phyloP scores from a whole-genome alignment of 2,329 filamentous ascomycete species.

The Alternaria sp. region DNA sequence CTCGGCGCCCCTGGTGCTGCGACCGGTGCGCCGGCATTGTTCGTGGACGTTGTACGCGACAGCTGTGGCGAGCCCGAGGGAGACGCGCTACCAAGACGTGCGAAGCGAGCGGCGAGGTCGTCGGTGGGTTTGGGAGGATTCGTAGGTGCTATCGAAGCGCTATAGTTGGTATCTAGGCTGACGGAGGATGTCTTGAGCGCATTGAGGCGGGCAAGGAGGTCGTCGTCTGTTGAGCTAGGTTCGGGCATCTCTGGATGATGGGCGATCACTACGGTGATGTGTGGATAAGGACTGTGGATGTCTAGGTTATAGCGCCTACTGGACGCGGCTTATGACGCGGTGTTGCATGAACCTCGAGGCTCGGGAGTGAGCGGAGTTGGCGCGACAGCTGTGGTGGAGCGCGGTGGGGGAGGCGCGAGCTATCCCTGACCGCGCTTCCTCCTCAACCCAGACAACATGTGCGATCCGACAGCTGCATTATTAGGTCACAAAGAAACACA shows the following conservation, averaged over 20 bases:
- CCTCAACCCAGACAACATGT: neutral
- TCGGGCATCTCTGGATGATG: slow-evolving; percentile 16
- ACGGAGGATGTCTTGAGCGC: slow-evolving; percentile 55
- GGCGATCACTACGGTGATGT: neutral
- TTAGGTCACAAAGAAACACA: neutral
- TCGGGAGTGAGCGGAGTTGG: slow-evolving; percentile 28
- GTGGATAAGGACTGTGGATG: neutral
- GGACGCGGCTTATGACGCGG: neutral
- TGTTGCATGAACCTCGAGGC: slow-evolving; percentile 10
- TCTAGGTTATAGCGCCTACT: neutral
- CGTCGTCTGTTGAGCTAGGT: slow-evolving; percentile 40
- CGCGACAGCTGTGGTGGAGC: slow-evolving; percentile 16
- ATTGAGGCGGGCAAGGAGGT: slow-evolving; percentile 57
- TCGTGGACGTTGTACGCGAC: slow-evolving; percentile 26
- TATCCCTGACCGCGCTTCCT: neutral
- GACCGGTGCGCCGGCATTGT: slow-evolving; percentile 23
- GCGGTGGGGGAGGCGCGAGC: slow-evolving; percentile 19
- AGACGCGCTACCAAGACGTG: slow-evolving; percentile 40
- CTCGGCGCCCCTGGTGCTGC: slow-evolving; percentile 43
- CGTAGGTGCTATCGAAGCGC: slow-evolving; percentile 20
- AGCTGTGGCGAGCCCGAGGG: slow-evolving; percentile 37
- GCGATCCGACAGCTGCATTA: neutral
- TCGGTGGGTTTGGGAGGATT: slow-evolving; percentile 27
- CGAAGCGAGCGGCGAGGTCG: slow-evolving; percentile 48
- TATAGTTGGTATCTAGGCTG: slow-evolving; percentile 37